Percentiles rank a stretch among this genome's conserved stretches.
Conservation (phyloP, 352 stramenopile species). For the Elongisporangium anandrum region DNA sequence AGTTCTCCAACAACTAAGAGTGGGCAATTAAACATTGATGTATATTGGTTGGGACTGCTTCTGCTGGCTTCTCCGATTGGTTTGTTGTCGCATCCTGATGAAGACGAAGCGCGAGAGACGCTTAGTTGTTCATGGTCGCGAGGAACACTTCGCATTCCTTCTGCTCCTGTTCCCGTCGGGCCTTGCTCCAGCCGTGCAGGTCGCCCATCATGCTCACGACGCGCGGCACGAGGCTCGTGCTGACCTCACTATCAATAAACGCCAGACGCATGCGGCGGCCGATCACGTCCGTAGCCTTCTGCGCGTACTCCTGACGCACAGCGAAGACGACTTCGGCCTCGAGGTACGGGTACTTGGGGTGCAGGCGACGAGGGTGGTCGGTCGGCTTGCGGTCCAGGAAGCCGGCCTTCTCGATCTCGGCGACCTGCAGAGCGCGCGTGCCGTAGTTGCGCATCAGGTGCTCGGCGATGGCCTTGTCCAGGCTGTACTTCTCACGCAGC, state of each 20-base stretch:
- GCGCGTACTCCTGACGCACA: slow-evolving; percentile 93
- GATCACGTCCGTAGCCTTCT: slow-evolving; percentile 91
- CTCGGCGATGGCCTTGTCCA: slow-evolving; percentile 93
- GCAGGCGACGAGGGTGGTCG: slow-evolving; percentile 85
- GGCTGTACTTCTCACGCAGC: slow-evolving; percentile 90
- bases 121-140: slow-evolving; percentile 85
- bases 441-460: slow-evolving; percentile 96
- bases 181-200: slow-evolving; percentile 83
- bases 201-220: slow-evolving; percentile 93
- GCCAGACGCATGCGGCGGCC: slow-evolving; percentile 90
- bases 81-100: slow-evolving; percentile 8
- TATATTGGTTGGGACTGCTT: slow-evolving; percentile 3
- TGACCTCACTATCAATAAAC: slow-evolving; percentile 89
- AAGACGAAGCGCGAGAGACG: slow-evolving; percentile 7
- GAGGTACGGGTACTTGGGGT: slow-evolving; percentile 94
- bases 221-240: slow-evolving; percentile 68
- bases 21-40: background rate
- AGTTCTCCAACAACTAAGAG: slow-evolving; percentile 1
- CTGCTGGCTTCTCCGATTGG: slow-evolving; percentile 3
- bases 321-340: slow-evolving; percentile 94
- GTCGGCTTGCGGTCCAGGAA: slow-evolving; percentile 82
- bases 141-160: slow-evolving; percentile 76
- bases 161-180: slow-evolving; percentile 65
- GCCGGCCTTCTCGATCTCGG: slow-evolving; percentile 85
- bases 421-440: slow-evolving; percentile 93